Percentiles rank a stretch among this genome's conserved stretches.
Conservation (phyloP, 805 yeast genomes). For the Ogataea polymorpha region DNA sequence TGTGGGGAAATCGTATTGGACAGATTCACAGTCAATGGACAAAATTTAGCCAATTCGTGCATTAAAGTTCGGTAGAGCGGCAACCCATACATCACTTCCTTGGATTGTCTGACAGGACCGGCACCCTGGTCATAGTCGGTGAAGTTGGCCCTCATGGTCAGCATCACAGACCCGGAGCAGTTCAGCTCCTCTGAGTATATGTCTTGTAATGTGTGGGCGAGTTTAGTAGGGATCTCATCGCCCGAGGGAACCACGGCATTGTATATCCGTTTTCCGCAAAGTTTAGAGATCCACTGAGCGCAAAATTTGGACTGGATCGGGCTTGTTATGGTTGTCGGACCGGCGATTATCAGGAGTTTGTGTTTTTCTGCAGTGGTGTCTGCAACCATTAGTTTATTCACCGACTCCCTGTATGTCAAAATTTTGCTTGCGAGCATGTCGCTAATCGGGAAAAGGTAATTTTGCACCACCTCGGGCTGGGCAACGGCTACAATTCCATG, state of each 20-base stretch:
- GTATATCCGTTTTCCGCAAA: slow-evolving; percentile 23
- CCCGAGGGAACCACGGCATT: slow-evolving; percentile 1
- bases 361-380: slow-evolving; percentile 4
- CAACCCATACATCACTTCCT: slow-evolving; percentile 38
- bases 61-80: slow-evolving; percentile 40
- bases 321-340: slow-evolving; percentile 35
- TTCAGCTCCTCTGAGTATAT: slow-evolving; percentile 11
- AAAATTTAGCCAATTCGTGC: slow-evolving; percentile 38
- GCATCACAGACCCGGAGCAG: slow-evolving; percentile 21
- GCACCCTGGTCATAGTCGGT: slow-evolving; percentile 26
- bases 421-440: slow-evolving; percentile 31
- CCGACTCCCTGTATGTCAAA: slow-evolving; percentile 29
- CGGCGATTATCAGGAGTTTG: slow-evolving; percentile 36
- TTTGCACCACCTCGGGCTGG: slow-evolving; percentile 44
- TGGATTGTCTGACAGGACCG: slow-evolving; percentile 14
- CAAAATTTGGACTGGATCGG: slow-evolving; percentile 37
- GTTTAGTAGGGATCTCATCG: slow-evolving; percentile 6
- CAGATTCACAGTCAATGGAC: slow-evolving; percentile 45
- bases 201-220: neutral
- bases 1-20: slow-evolving; percentile 51
- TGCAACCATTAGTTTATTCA: slow-evolving; percentile 21
- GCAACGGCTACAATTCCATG: slow-evolving; percentile 38
- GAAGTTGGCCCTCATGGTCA: slow-evolving; percentile 39
- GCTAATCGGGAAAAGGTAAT: slow-evolving; percentile 36
- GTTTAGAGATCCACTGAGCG: slow-evolving; percentile 38